Base-by-base conservation (phyloP, 1,139 yeast species). In the Tardiomyces digboiensis region DNA sequence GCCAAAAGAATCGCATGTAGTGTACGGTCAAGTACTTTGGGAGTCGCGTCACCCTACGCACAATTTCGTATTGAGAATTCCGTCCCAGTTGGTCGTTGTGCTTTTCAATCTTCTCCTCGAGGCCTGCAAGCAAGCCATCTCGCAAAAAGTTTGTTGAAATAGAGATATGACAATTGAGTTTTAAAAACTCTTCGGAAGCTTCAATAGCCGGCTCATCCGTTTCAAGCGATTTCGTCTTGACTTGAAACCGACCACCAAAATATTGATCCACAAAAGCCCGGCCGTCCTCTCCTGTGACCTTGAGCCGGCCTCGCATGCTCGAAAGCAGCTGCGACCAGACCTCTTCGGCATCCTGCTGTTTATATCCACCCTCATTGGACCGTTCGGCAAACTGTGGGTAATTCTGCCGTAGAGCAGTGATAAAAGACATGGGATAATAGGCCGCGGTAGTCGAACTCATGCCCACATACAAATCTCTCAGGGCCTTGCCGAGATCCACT, bases 321-420 rank as follows among this genome's bases (percentile, higher is more conserved):
- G 71, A 67, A 51, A 89, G 66, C 46, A 91, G 73, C 60, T 85
- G 93, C 13, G 96, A 82, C 67, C 80, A 88, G 21, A 93, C 85
- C 62, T 91, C 99, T 66, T 91, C 99, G 0, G 98, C 98, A 70
- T 91, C 99, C 64, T 91, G 99, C 67, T 91, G 98, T 61, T 85
- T 88, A 61, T 75, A 84, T 48, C 75, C 71, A 1, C 97, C 97
- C 45, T 71, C 68, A 42, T 74, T 73, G 42, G 76, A 78, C 7
- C 59, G 60, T 60, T 91, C 97, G 39, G 84, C 86, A 65, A 93
- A 91, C 65, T 93, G 97, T 1, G 97, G 97, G 58, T 77, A 85
- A 19, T 72, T 67, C 21, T 48, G 46, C 16, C 70, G 56, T 42
- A 67, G 51, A 16, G 58, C 50, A 45, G 71, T 69, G 64, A 89